phyloP scores from a whole-genome alignment of 2,329 filamentous ascomycete genomes.

The Penicillium carneum region DNA sequence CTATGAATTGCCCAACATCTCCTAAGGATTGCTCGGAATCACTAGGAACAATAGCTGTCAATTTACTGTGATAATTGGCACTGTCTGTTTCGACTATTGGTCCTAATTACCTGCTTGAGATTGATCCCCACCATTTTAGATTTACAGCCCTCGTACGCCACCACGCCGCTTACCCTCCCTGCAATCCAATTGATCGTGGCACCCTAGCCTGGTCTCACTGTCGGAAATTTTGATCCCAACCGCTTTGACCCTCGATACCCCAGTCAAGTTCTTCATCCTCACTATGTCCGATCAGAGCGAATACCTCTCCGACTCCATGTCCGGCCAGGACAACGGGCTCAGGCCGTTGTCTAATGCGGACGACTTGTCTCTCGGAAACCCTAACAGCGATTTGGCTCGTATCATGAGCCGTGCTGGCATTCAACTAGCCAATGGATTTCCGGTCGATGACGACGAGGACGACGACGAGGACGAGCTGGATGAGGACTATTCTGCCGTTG shows the following conservation, averaged over 20 bases:
- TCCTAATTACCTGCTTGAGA: slow-evolving; percentile 27
- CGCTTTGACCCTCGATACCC: slow-evolving; percentile 2
- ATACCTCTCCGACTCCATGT: slow-evolving; percentile 41
- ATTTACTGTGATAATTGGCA: background rate
- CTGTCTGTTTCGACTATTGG: slow-evolving; percentile 3
- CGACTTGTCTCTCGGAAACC: slow-evolving; percentile 37
- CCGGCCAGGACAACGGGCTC: slow-evolving; percentile 35
- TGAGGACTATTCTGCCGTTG: slow-evolving; percentile 53
- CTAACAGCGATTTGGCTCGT: slow-evolving; percentile 40
- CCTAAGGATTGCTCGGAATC: background rate
- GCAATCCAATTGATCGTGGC: slow-evolving; percentile 24
- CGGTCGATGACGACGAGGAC: slow-evolving; percentile 42
- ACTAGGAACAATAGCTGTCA: background rate
- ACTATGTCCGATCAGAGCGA: slow-evolving; percentile 44
- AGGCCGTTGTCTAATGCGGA: slow-evolving; percentile 45
- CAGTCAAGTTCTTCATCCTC: slow-evolving; percentile 6
- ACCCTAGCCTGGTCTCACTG: slow-evolving; percentile 18
- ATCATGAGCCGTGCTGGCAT: slow-evolving; percentile 40
- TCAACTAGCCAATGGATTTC: slow-evolving; percentile 42
- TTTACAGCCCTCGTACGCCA: slow-evolving; percentile 34
- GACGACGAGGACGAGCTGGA: slow-evolving; percentile 47
- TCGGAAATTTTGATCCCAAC: slow-evolving; percentile 9
- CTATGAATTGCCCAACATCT: slow-evolving; percentile 20
- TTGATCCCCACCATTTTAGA: slow-evolving; percentile 36
- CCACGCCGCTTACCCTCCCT: slow-evolving; percentile 29